These are phyloP conservation scores for Letharia lupina DNA, from an alignment of 495 filamentous ascomycete genomes.

Conservation along the genomic window DNA sequence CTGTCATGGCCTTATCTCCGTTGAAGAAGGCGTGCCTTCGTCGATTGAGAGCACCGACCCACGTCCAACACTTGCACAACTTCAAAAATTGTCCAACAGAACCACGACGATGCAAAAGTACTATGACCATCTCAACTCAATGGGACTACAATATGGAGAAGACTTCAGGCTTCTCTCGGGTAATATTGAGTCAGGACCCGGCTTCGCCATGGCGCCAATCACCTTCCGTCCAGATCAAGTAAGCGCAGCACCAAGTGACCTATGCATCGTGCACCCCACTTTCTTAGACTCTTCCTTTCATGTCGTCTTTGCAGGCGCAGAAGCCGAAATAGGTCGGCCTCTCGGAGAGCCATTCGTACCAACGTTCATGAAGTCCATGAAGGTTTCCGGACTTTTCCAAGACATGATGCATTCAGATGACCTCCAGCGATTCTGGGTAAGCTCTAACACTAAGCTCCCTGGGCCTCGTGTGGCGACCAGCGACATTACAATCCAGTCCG, in stretches of 20 bases:
- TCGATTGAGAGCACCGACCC: constrained; percentile 11
- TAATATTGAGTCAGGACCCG: constrained; percentile 19
- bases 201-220: constrained; percentile 20
- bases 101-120: constrained; percentile 18
- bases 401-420: constrained; percentile 12
- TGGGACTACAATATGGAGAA: constrained; percentile 22
- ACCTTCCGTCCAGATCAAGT: constrained; percentile 14
- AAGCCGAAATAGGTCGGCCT: constrained; percentile 16
- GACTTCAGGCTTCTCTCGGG: constrained; percentile 19
- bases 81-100: constrained; percentile 13
- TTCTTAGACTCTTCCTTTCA: constrained; percentile 20
- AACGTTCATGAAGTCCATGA: constrained; percentile 25
- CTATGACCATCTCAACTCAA: constrained; percentile 21
- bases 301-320: constrained; percentile 18
- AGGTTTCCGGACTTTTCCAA: constrained; percentile 22
- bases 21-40: constrained; percentile 13
- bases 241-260: constrained; percentile 6
- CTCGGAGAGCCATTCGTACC: constrained; percentile 26
- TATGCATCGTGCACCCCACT: constrained; percentile 19
- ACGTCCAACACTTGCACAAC: constrained; percentile 8
- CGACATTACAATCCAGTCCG: constrained; percentile 19
- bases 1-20: constrained; percentile 17
- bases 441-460: constrained; percentile 22
- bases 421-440: constrained; percentile 19
- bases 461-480: constrained; percentile 23